phyloP scores from a whole-genome alignment of 495 filamentous ascomycete species.

The Neurospora tetraspora region DNA sequence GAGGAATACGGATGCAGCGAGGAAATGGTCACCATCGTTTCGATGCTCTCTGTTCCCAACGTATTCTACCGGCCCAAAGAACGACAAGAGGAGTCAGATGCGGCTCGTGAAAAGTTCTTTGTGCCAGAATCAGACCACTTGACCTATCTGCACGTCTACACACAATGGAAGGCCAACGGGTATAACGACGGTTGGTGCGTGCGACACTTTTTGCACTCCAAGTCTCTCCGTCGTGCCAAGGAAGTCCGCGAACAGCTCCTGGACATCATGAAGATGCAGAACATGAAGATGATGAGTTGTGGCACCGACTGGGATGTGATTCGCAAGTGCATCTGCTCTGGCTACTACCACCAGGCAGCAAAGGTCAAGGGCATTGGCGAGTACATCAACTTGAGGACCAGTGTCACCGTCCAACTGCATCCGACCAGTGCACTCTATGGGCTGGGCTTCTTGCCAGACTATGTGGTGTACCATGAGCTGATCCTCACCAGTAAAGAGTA shows the following conservation, averaged over 20 bases:
- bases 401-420: slow-evolving; percentile 86
- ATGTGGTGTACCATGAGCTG: slow-evolving; percentile 96
- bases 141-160: slow-evolving; percentile 91
- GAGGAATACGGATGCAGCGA: slow-evolving; percentile 85
- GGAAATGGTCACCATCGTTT: slow-evolving; percentile 96
- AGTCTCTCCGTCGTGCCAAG: slow-evolving; percentile 78
- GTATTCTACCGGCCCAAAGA: slow-evolving; percentile 98
- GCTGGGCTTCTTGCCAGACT: slow-evolving; percentile 86
- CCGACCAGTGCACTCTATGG: slow-evolving; percentile 90
- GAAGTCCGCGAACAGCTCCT: slow-evolving; percentile 88
- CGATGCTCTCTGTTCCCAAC: slow-evolving; percentile 92
- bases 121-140: slow-evolving; percentile 96
- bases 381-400: slow-evolving; percentile 92
- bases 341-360: slow-evolving; percentile 98
- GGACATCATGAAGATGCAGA: slow-evolving; percentile 92
- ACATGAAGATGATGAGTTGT: slow-evolving; percentile 78
- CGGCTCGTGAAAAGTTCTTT: slow-evolving; percentile 96
- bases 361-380: slow-evolving; percentile 94
- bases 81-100: slow-evolving; percentile 91
- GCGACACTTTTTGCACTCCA: slow-evolving; percentile 86
- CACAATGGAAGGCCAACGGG: slow-evolving; percentile 88
- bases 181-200: slow-evolving; percentile 86
- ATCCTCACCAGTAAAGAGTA: slow-evolving; percentile 97
- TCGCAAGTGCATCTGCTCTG: slow-evolving; percentile 92
- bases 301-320: slow-evolving; percentile 96